Conservation (phyloP, 2,329 filamentous ascomycete genomes). For the Cladosporium velox region DNA sequence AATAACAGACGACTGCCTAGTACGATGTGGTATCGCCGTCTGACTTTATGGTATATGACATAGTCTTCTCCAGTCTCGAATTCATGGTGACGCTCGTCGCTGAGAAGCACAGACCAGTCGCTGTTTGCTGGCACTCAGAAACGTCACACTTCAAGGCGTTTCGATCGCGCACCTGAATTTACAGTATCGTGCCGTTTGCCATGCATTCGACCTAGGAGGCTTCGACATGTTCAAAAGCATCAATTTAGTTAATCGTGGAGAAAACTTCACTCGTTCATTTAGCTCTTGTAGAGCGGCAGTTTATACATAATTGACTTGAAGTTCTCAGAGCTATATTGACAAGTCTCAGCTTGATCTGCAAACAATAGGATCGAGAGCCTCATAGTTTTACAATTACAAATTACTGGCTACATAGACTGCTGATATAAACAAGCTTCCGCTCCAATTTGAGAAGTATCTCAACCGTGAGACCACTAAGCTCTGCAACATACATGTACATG, state of each 20-base stretch:
- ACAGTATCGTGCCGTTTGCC: background rate
- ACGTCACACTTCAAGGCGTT: background rate
- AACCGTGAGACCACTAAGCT: too few relatives aligned
- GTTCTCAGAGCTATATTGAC: background rate
- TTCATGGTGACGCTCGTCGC: slow-evolving; percentile 7
- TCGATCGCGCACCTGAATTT: background rate
- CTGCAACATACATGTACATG: too few relatives aligned
- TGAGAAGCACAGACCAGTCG: background rate
- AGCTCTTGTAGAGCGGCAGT: background rate
- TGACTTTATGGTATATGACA: background rate
- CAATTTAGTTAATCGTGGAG: background rate
- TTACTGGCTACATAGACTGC: too few relatives aligned
- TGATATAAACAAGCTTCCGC: too few relatives aligned
- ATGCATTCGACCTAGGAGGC: background rate
- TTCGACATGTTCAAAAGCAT: background rate
- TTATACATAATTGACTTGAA: too few relatives aligned
- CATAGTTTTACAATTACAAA: too few relatives aligned
- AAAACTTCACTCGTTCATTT: background rate
- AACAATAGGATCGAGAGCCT: too few relatives aligned
- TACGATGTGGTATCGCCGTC: background rate
- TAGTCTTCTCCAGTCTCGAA: slow-evolving; percentile 4
- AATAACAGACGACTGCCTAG: background rate
- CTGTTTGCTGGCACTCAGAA: background rate
- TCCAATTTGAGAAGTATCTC: too few relatives aligned
- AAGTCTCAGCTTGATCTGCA: too few relatives aligned